phyloP scores from a whole-genome alignment of 805 yeast genomes.

The Pichia kluyveri region DNA sequence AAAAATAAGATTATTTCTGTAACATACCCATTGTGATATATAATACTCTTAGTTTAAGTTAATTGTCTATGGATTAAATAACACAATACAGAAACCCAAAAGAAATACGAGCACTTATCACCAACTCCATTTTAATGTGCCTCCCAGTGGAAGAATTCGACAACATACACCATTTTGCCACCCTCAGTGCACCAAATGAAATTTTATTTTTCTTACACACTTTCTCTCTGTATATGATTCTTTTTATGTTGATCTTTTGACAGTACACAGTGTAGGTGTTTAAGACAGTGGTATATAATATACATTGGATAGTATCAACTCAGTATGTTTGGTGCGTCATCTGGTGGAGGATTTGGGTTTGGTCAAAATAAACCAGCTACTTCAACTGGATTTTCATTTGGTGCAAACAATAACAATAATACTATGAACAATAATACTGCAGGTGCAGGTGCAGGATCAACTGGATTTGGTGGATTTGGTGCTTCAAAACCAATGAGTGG shows the following conservation, averaged over 20 bases:
- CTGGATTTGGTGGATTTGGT: not conserved
- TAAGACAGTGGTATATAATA: too few species aligned
- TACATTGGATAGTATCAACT: too few species aligned
- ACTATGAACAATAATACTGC: not conserved
- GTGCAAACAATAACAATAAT: not conserved
- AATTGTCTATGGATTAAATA: not conserved
- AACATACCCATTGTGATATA: not conserved
- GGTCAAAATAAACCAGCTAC: not conserved
- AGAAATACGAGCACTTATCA: too few species aligned
- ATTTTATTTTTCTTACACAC: not conserved
- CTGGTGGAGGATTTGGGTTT: not conserved
- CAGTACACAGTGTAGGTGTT: too few species aligned
- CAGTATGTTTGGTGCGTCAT: not conserved
- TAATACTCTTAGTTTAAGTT: not conserved
- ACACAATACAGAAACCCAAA: too few species aligned
- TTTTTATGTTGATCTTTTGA: not conserved
- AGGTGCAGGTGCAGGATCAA: not conserved
- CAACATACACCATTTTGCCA: not conserved
- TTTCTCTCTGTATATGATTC: not conserved
- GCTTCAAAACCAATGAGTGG: not conserved
- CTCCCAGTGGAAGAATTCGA: not conserved
- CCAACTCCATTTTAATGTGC: too few species aligned
- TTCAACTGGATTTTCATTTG: slow-evolving; percentile 4
- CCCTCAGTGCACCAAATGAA: not conserved
- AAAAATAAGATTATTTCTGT: too few species aligned